phyloP scores from a whole-genome alignment of 2,329 filamentous ascomycete species.

The Aspergillus tanneri region DNA sequence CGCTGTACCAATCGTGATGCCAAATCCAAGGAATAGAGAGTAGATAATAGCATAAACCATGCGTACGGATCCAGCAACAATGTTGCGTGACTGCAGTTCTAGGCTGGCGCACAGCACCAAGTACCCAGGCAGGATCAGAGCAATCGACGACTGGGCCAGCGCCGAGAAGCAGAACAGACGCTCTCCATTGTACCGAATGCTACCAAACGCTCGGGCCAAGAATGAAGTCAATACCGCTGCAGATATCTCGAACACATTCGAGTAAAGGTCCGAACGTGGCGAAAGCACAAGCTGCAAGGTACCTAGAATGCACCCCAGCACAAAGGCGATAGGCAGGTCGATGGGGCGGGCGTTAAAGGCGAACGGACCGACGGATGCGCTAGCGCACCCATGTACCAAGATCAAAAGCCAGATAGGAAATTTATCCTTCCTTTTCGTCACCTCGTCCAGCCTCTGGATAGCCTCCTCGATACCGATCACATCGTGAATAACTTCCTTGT shows the following conservation, averaged over 20 bases:
- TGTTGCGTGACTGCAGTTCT: constrained; percentile 67
- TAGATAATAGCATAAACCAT: constrained; percentile 76
- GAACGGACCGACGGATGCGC: constrained; percentile 74
- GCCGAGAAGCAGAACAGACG: constrained; percentile 69
- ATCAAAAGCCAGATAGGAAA: constrained; percentile 59
- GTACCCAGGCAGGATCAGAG: constrained; percentile 70
- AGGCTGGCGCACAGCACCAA: constrained; percentile 62
- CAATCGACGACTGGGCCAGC: constrained; percentile 70
- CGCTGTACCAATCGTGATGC: constrained; percentile 66
- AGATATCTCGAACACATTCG: constrained; percentile 66
- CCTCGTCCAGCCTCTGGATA: constrained; percentile 50
- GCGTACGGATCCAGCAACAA: constrained; percentile 71
- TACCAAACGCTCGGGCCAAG: constrained; percentile 66
- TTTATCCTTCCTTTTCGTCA: constrained; percentile 58
- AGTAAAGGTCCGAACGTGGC: constrained; percentile 68
- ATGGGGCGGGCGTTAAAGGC: constrained; percentile 76
- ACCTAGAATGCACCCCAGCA: constrained; percentile 73
- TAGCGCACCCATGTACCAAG: constrained; percentile 72
- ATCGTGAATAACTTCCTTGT: constrained; percentile 52
- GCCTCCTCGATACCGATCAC: constrained; percentile 50
- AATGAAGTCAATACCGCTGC: constrained; percentile 68
- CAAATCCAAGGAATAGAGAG: constrained; percentile 70
- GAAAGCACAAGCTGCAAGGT: constrained; percentile 73
- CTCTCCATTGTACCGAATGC: constrained; percentile 54
- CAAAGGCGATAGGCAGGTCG: constrained; percentile 75